A percentile compares a stretch with the other conserved stretches of the same genome.
Conservation (phyloP, 306 rosid genomes). For the Calophaca sinica region DNA sequence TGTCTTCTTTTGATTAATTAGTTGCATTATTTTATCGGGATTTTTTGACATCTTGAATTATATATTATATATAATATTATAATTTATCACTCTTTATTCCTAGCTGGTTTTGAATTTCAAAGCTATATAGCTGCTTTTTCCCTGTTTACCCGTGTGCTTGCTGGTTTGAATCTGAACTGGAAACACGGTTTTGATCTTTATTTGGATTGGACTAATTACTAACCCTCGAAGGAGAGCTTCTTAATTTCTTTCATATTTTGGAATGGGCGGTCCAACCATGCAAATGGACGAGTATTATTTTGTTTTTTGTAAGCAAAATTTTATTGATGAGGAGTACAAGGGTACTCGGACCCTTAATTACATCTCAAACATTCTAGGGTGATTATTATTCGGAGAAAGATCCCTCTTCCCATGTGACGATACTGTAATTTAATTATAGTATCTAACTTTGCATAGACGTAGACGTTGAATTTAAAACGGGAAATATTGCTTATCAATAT, state of each 20-base stretch:
- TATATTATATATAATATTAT: not conserved
- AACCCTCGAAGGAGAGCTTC: conserved; percentile 24
- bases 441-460: conserved; percentile 55
- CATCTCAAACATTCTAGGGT: too few species aligned
- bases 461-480: conserved; percentile 54
- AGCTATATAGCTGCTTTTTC: conserved; percentile 50
- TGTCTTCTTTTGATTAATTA: conserved; percentile 37
- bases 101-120: conserved; percentile 54
- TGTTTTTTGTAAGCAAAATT: too few species aligned
- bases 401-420: conserved; percentile 41
- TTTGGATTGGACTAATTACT: conserved; percentile 40
- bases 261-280: too few species aligned
- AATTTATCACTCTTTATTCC: conserved; percentile 15
- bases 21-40: not conserved
- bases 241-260: too few species aligned
- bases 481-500: conserved; percentile 51
- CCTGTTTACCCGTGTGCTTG: conserved; percentile 54
- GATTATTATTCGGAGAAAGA: not conserved
- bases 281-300: too few species aligned
- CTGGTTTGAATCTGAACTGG: conserved; percentile 50
- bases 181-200: conserved; percentile 44
- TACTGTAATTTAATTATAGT: conserved; percentile 41
- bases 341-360: too few species aligned
- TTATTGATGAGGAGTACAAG: too few species aligned
- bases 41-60: conserved; percentile 39